Conservation (phyloP, 106 monocot genomes). For the Dioscorea dumetorum region DNA sequence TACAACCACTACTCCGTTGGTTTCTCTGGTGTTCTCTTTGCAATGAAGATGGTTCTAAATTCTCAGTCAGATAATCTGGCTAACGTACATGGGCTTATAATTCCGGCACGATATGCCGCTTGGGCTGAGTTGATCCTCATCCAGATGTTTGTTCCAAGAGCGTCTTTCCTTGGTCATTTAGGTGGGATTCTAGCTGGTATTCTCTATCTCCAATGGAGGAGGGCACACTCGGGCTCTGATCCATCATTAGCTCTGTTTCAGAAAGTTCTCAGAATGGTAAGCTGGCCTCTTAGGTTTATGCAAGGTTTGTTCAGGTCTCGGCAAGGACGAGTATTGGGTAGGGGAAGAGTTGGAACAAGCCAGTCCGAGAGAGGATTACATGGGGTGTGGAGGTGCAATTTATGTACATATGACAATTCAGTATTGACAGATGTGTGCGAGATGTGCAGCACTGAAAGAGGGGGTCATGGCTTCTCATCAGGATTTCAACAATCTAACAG, state of each 20-base stretch:
- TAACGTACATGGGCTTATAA: conserved; percentile 48
- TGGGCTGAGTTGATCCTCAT: conserved; percentile 90
- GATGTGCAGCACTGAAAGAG: conserved; percentile 62
- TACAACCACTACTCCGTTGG: conserved; percentile 68
- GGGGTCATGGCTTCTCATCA: conserved; percentile 11
- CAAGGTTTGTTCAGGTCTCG: conserved; percentile 15
- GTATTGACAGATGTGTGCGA: conserved; percentile 55
- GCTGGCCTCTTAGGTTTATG: conserved; percentile 55
- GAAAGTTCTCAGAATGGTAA: conserved; percentile 17
- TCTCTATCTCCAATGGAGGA: conserved; percentile 50
- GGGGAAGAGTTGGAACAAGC: conserved; percentile 41
- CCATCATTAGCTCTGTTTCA: conserved; percentile 43
- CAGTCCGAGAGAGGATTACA: conserved; percentile 1
- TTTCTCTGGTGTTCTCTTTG: conserved; percentile 94
- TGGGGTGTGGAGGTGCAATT: conserved; percentile 60
- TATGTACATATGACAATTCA: conserved; percentile 75
- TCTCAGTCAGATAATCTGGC: conserved; percentile 42
- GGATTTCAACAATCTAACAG: neutral
- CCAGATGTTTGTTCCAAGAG: conserved; percentile 71
- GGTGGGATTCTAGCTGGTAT: conserved; percentile 91
- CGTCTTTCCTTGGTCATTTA: conserved; percentile 83
- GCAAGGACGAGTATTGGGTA: conserved; percentile 24
- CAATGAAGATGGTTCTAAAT: conserved; percentile 78
- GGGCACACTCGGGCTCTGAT: conserved; percentile 32
- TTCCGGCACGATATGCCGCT: conserved; percentile 74